Evolutionary conservation across 768 basidiomycete genomes (phyloP).

Genomic region (Gloeophyllum trabeum): DNA sequence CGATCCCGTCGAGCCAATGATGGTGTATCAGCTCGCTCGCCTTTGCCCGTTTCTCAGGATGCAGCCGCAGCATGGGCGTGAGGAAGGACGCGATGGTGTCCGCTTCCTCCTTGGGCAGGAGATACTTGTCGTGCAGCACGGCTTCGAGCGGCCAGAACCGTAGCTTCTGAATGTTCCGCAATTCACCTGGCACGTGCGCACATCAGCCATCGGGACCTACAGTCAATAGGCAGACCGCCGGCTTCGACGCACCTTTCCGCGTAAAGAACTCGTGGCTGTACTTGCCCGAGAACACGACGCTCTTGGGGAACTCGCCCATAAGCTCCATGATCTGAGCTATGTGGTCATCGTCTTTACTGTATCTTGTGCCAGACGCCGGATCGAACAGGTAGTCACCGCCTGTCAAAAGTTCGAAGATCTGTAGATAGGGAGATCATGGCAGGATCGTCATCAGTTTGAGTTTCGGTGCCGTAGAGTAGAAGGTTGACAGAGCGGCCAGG

Average conservation of each 20-base stretch:
- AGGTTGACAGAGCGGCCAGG: conserved; percentile 1
- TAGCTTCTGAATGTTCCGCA: conserved; percentile 89
- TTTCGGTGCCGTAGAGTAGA: no score
- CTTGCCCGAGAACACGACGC: conserved; percentile 80
- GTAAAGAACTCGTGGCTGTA: conserved; percentile 95
- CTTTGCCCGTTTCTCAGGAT: conserved; percentile 81
- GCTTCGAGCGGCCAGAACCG: conserved; percentile 82
- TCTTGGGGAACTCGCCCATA: conserved; percentile 80
- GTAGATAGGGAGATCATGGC: background rate
- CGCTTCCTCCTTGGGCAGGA: conserved; percentile 77
- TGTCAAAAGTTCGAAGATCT: conserved; percentile 93
- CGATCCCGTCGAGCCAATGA: conserved; percentile 74
- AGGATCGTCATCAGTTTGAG: no score
- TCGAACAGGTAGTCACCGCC: conserved; percentile 99
- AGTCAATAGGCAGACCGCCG: background rate
- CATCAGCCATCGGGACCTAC: background rate
- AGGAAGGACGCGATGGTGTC: conserved; percentile 75
- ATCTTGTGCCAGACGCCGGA: conserved; percentile 87
- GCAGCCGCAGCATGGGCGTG: conserved; percentile 80
- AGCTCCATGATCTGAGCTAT: conserved; percentile 98
- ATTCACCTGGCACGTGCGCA: conserved; percentile 42
- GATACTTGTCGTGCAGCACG: conserved; percentile 90
- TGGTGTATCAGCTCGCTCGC: conserved; percentile 83
- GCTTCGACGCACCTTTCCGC: conserved; percentile 59
- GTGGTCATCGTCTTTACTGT: conserved; percentile 95